Evolutionary conservation across 805 yeast species (phyloP), one percentile per base, ranked within the genome.

Genomic region (Saturnispora ahearnii): DNA sequence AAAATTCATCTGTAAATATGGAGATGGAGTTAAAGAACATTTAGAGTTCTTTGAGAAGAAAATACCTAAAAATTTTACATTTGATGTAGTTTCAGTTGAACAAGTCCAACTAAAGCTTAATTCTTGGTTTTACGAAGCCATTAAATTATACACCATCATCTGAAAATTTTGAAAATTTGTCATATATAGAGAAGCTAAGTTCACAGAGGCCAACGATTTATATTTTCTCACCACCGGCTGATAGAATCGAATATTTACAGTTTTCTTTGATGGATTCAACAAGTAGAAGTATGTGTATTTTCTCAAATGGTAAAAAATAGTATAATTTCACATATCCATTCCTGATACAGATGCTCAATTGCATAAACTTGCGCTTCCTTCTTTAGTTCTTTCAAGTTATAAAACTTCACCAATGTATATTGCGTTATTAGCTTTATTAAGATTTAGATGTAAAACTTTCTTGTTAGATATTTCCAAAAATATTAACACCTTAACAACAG

Each of bases 11-110:
- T 28, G 28, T 13, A 55, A 56, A 2, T 24, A 55, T 42, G 54
- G 51, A 41, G 52, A 51, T 5, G 62, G 61, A 0, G 36, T 58
- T 24, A 24, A 47, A 18, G 63, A 61, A 43, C 42, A 59, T 31
- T 9, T 62, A 3, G 47, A 43, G 1, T 57, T 51, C 31, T 59
- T 60, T 26, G 52, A 44, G 8, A 22, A 22, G 6, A 15, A 56
- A n/a, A 44, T 62, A 38, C 57, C 56, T 41, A 12, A 12, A 3
- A 26, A 59, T 4, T 4, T 45, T 60, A 12, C 53, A 53, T 40
- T 51, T 38, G 49, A 44, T 3, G 41, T 52, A 13, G 41, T 60
- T 10, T 56, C 55, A n/a, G 48, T 55, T 41, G 40, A 34, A 6
- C 31, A 40, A 24, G 37, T 57, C 11, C 41, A 49, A 18, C 9